Base-by-base conservation (phyloP, 2,329 filamentous ascomycete genomes). In the Sporothrix dimorphospora region DNA sequence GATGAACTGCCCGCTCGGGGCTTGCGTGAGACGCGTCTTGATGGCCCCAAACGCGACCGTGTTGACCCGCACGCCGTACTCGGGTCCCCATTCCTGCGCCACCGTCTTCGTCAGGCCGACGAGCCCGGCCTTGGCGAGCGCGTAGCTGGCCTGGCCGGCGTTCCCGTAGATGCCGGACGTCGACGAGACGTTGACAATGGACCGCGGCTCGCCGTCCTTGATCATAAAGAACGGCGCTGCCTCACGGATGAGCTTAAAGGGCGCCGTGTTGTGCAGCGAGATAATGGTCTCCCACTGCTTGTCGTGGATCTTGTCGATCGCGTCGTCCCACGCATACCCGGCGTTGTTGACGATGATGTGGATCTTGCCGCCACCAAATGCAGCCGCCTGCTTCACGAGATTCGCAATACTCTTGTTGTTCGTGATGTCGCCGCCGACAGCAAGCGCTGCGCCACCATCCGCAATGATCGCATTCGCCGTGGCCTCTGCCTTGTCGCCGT, bases 301-400 rank as follows among this genome's bases (percentile, higher is more conserved):
- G 84, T 97, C 93, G 19, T 90, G 92, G 85, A 94, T 95, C 86
- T 96, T 97, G 85, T 97, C 92, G 75, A 97, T 94, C 45, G 97
- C 93, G 6, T 91, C 94, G 80, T 97, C 94, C 93, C 94, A 97
- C 0, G 94, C 97, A 82, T 93, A 97, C 53, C 93, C 94, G 0
- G 94, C 94, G 80, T 97, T 97, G 82, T 97, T 97, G 73, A 97
- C 92, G 72, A 97, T 91, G 79, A 96, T 92, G 81, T 97, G 92
- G 74, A 97, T 94, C 85, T 96, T 97, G 78, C 93, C 94, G 75
- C 87, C 84, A 72, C 94, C 94, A 79, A 97, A 97, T 63, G 90
- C 91, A 0, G 92, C 94, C 0, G 93, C 87, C 78, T 89, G 88
- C 79, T 90, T 85, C 27, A 97, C 89, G 19, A 97, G 87, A 7